Percentiles rank a stretch among this genome's conserved stretches.
These are phyloP conservation scores for Phalaenopsis hybrid DNA, from an alignment of 116 monocot genomes.

Conservation along the genomic window DNA sequence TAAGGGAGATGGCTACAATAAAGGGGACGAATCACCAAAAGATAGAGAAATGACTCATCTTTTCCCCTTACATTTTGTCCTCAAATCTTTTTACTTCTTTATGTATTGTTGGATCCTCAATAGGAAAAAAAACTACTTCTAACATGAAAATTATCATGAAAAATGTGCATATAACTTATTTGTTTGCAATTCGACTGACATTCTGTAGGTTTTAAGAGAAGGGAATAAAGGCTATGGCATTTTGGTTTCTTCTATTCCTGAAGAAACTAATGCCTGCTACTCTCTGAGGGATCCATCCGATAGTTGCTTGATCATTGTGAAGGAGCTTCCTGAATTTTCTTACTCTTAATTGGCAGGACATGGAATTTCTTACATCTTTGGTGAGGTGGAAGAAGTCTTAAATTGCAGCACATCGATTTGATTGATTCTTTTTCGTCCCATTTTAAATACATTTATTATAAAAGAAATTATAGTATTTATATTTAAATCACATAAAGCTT, in stretches of 20 bases:
- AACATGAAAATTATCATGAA: too few species aligned
- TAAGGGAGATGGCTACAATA: not conserved
- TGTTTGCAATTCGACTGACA: not conserved
- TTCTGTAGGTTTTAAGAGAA: conserved; percentile 51
- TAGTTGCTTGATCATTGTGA: not conserved
- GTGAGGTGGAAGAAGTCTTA: conserved; percentile 45
- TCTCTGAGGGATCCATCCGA: conserved; percentile 74
- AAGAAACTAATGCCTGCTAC: conserved; percentile 72
- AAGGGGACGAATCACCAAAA: not conserved
- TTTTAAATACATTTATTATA: not conserved
- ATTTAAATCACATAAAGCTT: too few species aligned
- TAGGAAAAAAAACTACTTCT: not conserved
- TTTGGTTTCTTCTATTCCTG: conserved; percentile 72
- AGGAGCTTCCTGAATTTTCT: not conserved
- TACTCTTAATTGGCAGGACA: conserved; percentile 32
- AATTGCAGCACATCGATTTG: not conserved
- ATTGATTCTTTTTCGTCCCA: not conserved
- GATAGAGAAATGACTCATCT: too few species aligned
- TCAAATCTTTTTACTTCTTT: not conserved
- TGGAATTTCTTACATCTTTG: conserved; percentile 61
- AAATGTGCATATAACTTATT: not conserved
- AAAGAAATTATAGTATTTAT: too few species aligned
- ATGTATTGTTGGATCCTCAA: too few species aligned
- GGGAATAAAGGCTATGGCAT: conserved; percentile 72
- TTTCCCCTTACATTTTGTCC: too few species aligned